Evolutionary conservation across 768 basidiomycete species (phyloP), one percentile per base, ranked within the genome.

Genomic region (Trametes elegans): DNA sequence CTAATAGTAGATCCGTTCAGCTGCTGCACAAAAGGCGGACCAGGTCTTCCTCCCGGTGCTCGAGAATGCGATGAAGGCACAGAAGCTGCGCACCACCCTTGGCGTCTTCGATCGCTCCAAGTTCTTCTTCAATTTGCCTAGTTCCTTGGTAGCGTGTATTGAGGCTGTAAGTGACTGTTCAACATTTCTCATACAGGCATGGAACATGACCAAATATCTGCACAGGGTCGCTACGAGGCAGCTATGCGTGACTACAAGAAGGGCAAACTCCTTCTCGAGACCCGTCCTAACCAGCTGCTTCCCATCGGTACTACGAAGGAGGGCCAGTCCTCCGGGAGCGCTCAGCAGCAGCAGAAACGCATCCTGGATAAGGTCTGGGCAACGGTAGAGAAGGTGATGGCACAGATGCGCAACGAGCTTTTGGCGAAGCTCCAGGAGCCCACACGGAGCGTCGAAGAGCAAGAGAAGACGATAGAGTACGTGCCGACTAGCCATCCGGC

Each of bases 51-150:
- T 98, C 2, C 97, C 97, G 1, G 91, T 98, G 26, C 78, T 99
- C 36, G 96, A 98, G 68, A 98, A 98, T 59, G 85, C 94, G 3
- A 86, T 91, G 28, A 98, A 98, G 67, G 93, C 96, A 13, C 86
- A 93, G 65, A 92, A 94, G 69, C 75, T 99, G 4, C 86, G 91
- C 32, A 91, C 89, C 0, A 98, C 97, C 0, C 82, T 98, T 6
- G 88, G 92, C 29, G 92, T 98, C 18, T 98, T 99, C 60, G 96
- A 98, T 62, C 82, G 93, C 38, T 95, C 92, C 46, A 96, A 95
- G 64, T 99, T 98, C 79, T 92, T 98, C 71, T 98, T 98, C 80
- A 98, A 96, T 65, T 79, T 99, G n/a, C 96, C 97, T 0, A 87
- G 88, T 27, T 86, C 88, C 41, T 82, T 99, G 21, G 79, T 90